Percentiles rank a stretch among this genome's conserved stretches.
Evolutionary conservation across 2,329 filamentous ascomycete genomes (phyloP).

Genomic region (Aspergillus jensenii): DNA sequence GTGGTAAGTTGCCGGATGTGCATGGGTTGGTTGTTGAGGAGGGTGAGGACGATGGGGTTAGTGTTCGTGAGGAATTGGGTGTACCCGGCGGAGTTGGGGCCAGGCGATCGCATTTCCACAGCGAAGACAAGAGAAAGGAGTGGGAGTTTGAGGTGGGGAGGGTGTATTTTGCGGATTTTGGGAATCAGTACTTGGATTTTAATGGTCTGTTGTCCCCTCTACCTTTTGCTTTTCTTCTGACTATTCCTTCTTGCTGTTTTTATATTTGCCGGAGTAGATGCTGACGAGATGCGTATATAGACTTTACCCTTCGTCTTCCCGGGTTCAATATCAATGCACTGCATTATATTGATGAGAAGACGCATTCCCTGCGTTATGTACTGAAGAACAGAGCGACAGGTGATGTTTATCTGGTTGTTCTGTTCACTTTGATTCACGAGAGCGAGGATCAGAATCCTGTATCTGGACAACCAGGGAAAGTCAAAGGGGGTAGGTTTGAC

Average conservation of each 20-base stretch:
- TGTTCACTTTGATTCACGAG: slow-evolving; percentile 69
- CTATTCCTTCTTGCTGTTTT: neutral
- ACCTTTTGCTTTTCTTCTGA: neutral
- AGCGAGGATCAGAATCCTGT: slow-evolving; percentile 14
- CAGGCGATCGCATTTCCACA: slow-evolving; percentile 63
- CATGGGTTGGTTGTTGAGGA: slow-evolving; percentile 62
- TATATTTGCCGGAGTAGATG: neutral
- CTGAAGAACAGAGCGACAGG: slow-evolving; percentile 76
- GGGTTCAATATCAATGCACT: slow-evolving; percentile 37
- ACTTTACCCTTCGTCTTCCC: slow-evolving; percentile 41
- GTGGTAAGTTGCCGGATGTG: slow-evolving; percentile 26
- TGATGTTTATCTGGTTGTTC: slow-evolving; percentile 74
- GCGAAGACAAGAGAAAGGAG: slow-evolving; percentile 52
- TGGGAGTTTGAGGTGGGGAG: slow-evolving; percentile 64
- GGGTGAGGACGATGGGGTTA: slow-evolving; percentile 58
- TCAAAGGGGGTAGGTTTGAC: slow-evolving; percentile 24
- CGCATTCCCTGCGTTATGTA: slow-evolving; percentile 86
- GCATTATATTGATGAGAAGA: slow-evolving; percentile 59
- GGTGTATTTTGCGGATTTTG: slow-evolving; percentile 71
- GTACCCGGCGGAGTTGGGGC: slow-evolving; percentile 55
- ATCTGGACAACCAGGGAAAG: slow-evolving; percentile 5
- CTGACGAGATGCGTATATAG: slow-evolving; percentile 12
- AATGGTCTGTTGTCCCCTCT: slow-evolving; percentile 50
- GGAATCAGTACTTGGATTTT: slow-evolving; percentile 90
- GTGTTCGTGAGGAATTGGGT: slow-evolving; percentile 47